These are phyloP conservation scores for Yarrowia divulgata DNA, from an alignment of 805 yeast species.

Conservation along the genomic window DNA sequence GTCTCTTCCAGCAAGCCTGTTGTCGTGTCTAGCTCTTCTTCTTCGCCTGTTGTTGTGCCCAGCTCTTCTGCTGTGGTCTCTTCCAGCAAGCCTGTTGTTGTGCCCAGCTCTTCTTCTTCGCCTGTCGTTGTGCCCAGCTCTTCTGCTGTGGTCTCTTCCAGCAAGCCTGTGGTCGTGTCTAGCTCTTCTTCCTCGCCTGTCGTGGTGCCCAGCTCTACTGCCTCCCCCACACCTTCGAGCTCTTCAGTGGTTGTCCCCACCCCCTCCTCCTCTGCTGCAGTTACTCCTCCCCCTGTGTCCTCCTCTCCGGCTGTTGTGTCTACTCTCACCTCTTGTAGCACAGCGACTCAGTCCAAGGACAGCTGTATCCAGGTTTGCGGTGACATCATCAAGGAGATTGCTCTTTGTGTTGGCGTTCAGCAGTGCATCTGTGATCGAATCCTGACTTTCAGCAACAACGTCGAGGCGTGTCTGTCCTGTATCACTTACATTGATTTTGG, in stretches of 20 bases:
- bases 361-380: constrained; percentile 3
- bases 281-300: background rate
- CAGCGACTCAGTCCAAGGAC: constrained; percentile 12
- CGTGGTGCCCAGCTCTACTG: background rate
- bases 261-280: background rate
- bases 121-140: background rate
- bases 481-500: constrained; percentile 20
- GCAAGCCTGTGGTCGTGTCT: background rate
- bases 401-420: constrained; percentile 12
- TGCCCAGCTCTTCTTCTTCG: background rate
- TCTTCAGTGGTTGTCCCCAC: background rate
- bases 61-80: background rate
- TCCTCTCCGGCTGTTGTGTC: background rate
- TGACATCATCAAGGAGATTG: constrained; percentile 26
- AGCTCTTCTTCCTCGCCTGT: constrained; percentile 7
- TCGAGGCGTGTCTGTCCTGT: constrained; percentile 9
- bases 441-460: background rate
- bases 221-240: background rate
- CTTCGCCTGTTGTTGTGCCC: constrained; percentile 1
- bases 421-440: constrained; percentile 26
- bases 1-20: background rate
- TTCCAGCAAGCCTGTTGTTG: background rate
- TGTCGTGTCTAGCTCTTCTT: background rate
- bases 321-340: constrained; percentile 15
- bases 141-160: background rate